Evolutionary conservation across 768 basidiomycete species (phyloP).

Genomic region (Rhizopogon sp.): DNA sequence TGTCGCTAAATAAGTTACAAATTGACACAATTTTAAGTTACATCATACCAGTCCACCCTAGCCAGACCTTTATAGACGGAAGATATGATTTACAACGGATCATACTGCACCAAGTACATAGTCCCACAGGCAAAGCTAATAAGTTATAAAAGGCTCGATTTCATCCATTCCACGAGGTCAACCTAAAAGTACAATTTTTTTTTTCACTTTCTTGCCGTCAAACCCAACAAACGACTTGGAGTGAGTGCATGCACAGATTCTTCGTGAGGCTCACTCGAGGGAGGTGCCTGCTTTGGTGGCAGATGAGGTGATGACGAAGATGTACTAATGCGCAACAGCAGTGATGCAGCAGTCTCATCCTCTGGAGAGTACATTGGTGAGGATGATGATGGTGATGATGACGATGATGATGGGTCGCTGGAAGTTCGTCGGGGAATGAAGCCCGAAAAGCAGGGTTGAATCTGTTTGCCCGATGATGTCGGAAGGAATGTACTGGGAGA

Average conservation of each 20-base stretch:
- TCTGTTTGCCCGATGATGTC: slow-evolving; percentile 4
- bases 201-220: slow-evolving; percentile 4
- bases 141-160: background rate
- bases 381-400: slow-evolving; percentile 8
- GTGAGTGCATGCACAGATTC: slow-evolving; percentile 15
- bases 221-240: slow-evolving; percentile 20
- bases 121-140: background rate
- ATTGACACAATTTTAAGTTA: too few relatives aligned
- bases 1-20: background rate
- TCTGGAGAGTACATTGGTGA: slow-evolving; percentile 39
- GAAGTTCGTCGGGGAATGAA: slow-evolving; percentile 13
- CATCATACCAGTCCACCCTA: too few relatives aligned
- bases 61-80: too few relatives aligned
- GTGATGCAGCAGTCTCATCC: slow-evolving; percentile 65
- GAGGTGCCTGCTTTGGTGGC: background rate
- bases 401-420: slow-evolving; percentile 17
- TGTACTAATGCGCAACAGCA: slow-evolving; percentile 59
- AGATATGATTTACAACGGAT: background rate
- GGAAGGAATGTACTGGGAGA: slow-evolving; percentile 22
- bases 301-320: slow-evolving; percentile 11
- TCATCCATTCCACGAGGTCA: too few relatives aligned
- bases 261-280: background rate
- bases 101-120: background rate
- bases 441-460: slow-evolving; percentile 19
- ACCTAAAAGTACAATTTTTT: background rate